phyloP scores from a whole-genome alignment of 2,329 filamentous ascomycete species.

The Mycosphaerella sp. region DNA sequence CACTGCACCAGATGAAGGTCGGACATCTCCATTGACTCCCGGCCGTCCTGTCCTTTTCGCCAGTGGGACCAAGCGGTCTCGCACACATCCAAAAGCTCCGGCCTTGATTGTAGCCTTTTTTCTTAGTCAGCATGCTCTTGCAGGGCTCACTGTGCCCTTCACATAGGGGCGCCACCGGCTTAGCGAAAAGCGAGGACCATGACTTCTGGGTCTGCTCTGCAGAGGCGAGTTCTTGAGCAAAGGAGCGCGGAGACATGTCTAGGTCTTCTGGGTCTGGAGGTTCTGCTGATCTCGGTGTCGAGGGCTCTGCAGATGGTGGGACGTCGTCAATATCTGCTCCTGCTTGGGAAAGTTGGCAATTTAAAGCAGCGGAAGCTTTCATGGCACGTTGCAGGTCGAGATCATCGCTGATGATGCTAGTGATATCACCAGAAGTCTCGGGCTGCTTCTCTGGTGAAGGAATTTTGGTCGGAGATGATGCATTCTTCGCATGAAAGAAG shows the following conservation, averaged over 20 bases:
- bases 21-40: slow-evolving; percentile 80
- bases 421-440: background rate
- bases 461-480: background rate
- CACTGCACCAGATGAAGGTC: slow-evolving; percentile 69
- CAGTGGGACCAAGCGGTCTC: slow-evolving; percentile 76
- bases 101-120: slow-evolving; percentile 73
- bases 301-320: background rate
- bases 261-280: slow-evolving; percentile 6
- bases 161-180: slow-evolving; percentile 67
- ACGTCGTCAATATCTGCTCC: background rate
- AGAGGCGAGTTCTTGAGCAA: slow-evolving; percentile 23
- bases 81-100: slow-evolving; percentile 62
- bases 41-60: slow-evolving; percentile 62
- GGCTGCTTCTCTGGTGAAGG: background rate
- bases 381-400: background rate
- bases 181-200: slow-evolving; percentile 79
- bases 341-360: background rate
- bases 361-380: background rate
- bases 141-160: slow-evolving; percentile 81
- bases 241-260: slow-evolving; percentile 16
- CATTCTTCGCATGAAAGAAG: slow-evolving; percentile 64
- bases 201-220: slow-evolving; percentile 39
- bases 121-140: slow-evolving; percentile 76
- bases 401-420: background rate
- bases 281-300: slow-evolving; percentile 2